A percentile compares a stretch with the other conserved stretches of the same genome.
These are phyloP conservation scores for Taiwanofungus camphoratus DNA, from an alignment of 1,284 basidiomycete species.

Conservation along the genomic window DNA sequence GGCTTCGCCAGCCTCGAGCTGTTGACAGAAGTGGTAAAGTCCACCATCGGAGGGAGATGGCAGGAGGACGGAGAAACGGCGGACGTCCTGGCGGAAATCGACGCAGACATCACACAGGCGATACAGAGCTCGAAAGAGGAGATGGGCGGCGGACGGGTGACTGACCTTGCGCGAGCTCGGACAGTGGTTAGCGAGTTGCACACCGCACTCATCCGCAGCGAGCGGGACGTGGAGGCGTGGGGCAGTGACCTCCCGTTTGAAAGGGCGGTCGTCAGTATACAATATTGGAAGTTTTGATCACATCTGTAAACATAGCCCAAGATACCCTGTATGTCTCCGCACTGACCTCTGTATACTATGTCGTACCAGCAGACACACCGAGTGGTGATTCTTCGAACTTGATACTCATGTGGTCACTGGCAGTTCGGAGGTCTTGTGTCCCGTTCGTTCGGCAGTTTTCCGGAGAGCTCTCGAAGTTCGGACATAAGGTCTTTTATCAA, in stretches of 20 bases:
- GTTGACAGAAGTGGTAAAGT: slow-evolving; percentile 50
- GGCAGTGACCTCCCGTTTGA: slow-evolving; percentile 70
- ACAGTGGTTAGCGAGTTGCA: slow-evolving; percentile 44
- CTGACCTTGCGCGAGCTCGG: slow-evolving; percentile 40
- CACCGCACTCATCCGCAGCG: slow-evolving; percentile 43
- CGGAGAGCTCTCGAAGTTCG: too few species aligned
- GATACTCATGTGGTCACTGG: too few species aligned
- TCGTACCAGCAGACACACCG: too few species aligned
- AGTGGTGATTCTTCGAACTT: too few species aligned
- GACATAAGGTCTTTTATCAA: too few species aligned
- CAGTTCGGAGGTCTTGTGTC: too few species aligned
- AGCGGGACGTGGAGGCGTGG: slow-evolving; percentile 49
- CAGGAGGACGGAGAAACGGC: slow-evolving; percentile 50
- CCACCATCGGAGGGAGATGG: slow-evolving; percentile 58
- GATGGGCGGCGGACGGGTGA: slow-evolving; percentile 46
- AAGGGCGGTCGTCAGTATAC: slow-evolving; percentile 46
- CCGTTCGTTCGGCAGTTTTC: too few species aligned
- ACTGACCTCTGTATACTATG: too few species aligned
- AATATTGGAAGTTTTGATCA: slow-evolving; percentile 53
- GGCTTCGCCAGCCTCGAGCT: slow-evolving; percentile 55
- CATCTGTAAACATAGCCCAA: too few species aligned
- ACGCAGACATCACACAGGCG: slow-evolving; percentile 71
- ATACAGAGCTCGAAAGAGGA: slow-evolving; percentile 77
- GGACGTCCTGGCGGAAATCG: slow-evolving; percentile 53
- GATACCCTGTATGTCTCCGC: too few species aligned